Evolutionary conservation across 2,329 filamentous ascomycete genomes (phyloP), one percentile per base, ranked within the genome.

Genomic region (Bipolaris zeicola): DNA sequence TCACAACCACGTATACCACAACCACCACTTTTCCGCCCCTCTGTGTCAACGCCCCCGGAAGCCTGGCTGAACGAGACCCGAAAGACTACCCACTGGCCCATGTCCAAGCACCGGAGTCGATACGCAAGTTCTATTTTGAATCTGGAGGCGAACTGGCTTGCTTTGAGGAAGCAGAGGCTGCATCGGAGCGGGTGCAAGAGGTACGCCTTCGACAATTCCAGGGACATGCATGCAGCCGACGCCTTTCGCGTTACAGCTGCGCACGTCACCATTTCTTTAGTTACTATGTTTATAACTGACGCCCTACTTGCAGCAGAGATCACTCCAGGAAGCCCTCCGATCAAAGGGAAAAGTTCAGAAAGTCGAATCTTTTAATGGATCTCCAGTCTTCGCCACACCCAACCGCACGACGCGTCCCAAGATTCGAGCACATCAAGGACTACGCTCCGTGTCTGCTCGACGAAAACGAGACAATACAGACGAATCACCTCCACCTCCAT

Each of bases 1-100:
- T 96, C 60, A 96, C 93, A 1, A 97, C 94, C 0, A 97, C 93
- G 0, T 97, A 92, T 0, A 96, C 92, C 0, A 96, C 93, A 1
- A 92, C 88, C 75, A 83, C 91, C 77, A 77, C 81, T 14, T 96
- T 95, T 64, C 93, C 94, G 44, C 92, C 92, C n/a, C 81, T 97
- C 55, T 82, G 91, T 53, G 86, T 96, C 64, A 87, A 87, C 63
- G 85, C 90, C 57, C 89, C 91, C 22, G 85, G 86, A 50, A 85
- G 87, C 49, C 83, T 92, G 33, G 81, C 85, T 57, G 84, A 88
- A 51, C 85, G 96, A 55, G 92, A 98, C 76, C 83, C 89, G 13
- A 96, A 96, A 74, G 87, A 95, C 67, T 99, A 96, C 74, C 95
- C 95, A 37, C 82, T 99, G 28, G 94, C 94, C 36, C 84, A 85